Evolutionary conservation across 371 early-diverging fungal species (phyloP).

Genomic region (Mucor velutinosus): DNA sequence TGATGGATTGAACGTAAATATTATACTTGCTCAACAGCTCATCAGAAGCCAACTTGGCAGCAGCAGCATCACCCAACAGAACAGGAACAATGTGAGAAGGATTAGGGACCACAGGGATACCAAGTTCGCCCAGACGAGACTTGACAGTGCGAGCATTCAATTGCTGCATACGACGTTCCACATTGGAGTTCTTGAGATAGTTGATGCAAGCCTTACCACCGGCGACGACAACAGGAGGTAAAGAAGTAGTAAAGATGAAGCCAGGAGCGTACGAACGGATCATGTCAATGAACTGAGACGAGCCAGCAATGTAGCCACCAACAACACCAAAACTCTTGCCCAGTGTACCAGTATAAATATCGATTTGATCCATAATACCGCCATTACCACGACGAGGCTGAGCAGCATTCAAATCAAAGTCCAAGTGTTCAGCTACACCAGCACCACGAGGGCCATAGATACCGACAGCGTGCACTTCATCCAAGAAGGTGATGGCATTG

Average conservation of each 20-base stretch:
- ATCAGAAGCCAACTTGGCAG: conserved; percentile 91
- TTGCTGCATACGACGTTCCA: conserved; percentile 92
- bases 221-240: conserved; percentile 92
- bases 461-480: conserved; percentile 99
- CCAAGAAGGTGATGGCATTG: conserved; percentile 97
- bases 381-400: conserved; percentile 59
- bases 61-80: conserved; percentile 94
- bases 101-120: conserved; percentile 97
- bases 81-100: conserved; percentile 99
- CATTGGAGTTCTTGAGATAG: conserved; percentile 81
- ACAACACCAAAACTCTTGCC: conserved; percentile 98
- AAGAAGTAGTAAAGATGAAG: conserved; percentile 98
- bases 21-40: conserved; percentile 83
- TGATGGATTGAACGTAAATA: conserved; percentile 98
- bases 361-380: conserved; percentile 85
- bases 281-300: conserved; percentile 90
- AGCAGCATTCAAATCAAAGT: conserved; percentile 69
- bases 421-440: conserved; percentile 96
- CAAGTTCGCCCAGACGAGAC: conserved; percentile 73
- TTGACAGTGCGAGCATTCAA: conserved; percentile 88
- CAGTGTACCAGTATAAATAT: conserved; percentile 97
- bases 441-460: conserved; percentile 97
- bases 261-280: conserved; percentile 98
- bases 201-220: conserved; percentile 92
- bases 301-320: conserved; percentile 97